Base-by-base conservation (phyloP, 2,329 filamentous ascomycete species). In the Aspergillus sp. region DNA sequence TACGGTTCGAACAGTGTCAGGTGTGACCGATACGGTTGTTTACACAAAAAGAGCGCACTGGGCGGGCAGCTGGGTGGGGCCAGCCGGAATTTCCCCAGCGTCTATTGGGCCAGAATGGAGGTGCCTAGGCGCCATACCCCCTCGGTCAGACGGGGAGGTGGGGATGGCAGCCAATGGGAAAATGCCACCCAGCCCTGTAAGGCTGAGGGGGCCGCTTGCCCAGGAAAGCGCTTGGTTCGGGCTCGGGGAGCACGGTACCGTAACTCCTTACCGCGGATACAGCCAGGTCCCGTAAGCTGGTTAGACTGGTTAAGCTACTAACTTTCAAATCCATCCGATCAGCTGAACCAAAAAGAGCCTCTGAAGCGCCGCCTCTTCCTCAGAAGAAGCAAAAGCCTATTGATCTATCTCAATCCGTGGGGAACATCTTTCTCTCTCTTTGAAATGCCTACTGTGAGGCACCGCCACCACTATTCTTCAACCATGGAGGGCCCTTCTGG, bases 111-210 rank as follows among this genome's bases (percentile, higher is more conserved):
- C 21, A 56, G 36, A 51, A 59, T 45, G 15, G 47, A 45, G 58
- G 28, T 59, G 58, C 45, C 58, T 59, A 59, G 36, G 30, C 32
- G 48, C 25, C 19, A 55, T 38, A 48, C 47, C 43, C 43, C 43
- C 15, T 15, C 48, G 38, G 45, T 7, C 36, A 21, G 55, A 53
- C 32, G 48, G 23, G 12, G 23, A 28, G 17, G 12, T n/a, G 21
- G 25, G 45, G 25, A 2, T 17, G 47, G 8, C n/a, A 25, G 23
- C 58, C 58, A 59, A 41, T 59, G 23, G 38, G 8, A 32, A 32
- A 3, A 30, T 50, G 45, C 53, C 58, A 56, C 58, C 45, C 52
- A 50, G 58, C 58, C 52, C 52, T 59, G 52, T 59, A 59, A 55
- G 58, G 58, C 58, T 59, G 58, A 59, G 43, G 43, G 36, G 36